A percentile compares a stretch with the other conserved stretches of the same genome.
phyloP scores from a whole-genome alignment of 164 flowering plant genomes.

The Kingdonia uniflora region DNA sequence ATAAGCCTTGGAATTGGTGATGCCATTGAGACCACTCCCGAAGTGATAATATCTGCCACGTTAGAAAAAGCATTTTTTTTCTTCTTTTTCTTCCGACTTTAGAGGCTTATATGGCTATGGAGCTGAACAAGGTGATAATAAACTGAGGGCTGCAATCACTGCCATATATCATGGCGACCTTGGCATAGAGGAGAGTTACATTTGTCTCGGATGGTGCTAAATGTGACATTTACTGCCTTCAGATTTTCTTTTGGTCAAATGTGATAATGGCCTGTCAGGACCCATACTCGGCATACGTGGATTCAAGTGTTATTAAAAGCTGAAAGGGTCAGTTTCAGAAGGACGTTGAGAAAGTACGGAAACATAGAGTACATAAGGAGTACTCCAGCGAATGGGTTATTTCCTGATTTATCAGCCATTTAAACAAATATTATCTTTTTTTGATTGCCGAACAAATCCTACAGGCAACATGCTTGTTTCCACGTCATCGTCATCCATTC shows the following conservation, averaged over 20 bases:
- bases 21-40: conserved; percentile 56
- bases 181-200: conserved; percentile 31
- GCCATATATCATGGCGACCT: conserved; percentile 32
- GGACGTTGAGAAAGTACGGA: conserved; percentile 35
- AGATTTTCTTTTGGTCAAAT: conserved; percentile 75
- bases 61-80: conserved; percentile 27
- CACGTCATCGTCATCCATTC: too few relatives aligned
- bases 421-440: conserved; percentile 72
- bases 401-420: conserved; percentile 48
- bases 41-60: conserved; percentile 43
- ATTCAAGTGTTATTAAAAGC: conserved; percentile 75
- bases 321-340: conserved; percentile 41
- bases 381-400: conserved; percentile 48
- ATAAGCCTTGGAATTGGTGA: conserved; percentile 63
- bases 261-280: conserved; percentile 80
- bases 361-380: conserved; percentile 76
- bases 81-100: conserved; percentile 38
- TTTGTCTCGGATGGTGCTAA: conserved; percentile 95
- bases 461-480: too few relatives aligned
- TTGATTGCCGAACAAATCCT: conserved; percentile 93
- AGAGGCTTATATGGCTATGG: conserved; percentile 83
- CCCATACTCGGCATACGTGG: conserved; percentile 57
- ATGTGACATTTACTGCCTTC: conserved; percentile 79
- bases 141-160: conserved; percentile 53
- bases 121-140: conserved; percentile 81